Evolutionary conservation across 2,329 filamentous ascomycete species (phyloP).

Genomic region (Curvularia verruculosa): DNA sequence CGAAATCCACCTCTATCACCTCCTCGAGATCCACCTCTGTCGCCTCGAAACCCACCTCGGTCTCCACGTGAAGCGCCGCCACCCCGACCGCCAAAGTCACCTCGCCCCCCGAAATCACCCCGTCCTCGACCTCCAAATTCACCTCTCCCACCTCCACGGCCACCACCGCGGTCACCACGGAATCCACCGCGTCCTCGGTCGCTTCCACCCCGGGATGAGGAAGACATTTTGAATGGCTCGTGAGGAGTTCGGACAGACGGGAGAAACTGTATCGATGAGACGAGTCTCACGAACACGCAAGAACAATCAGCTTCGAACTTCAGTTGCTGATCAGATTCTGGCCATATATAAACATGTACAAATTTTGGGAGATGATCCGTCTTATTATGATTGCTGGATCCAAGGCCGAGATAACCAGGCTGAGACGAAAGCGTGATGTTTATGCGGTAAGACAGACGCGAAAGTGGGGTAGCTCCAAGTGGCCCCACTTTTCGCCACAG

Average conservation of each 20-base stretch:
- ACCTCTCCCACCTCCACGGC: constrained; percentile 10
- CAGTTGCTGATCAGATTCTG: neutral
- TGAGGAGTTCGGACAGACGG: constrained; percentile 12
- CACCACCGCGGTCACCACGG: constrained; percentile 2
- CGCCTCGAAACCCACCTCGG: neutral
- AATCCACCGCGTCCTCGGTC: constrained; percentile 7
- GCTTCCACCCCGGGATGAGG: constrained; percentile 13
- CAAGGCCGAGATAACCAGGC: neutral
- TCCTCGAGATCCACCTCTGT: neutral
- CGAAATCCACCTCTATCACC: neutral
- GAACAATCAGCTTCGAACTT: neutral
- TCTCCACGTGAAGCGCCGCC: neutral
- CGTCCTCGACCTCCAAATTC: constrained; percentile 9
- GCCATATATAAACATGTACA: neutral
- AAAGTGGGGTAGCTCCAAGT: constrained; percentile 9
- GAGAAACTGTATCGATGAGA: neutral
- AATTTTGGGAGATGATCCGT: neutral
- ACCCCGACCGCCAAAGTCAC: constrained; percentile 1
- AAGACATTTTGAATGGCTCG: constrained; percentile 13
- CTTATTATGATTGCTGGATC: neutral
- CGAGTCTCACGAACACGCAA: neutral
- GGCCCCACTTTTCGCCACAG: neutral
- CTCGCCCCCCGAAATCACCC: constrained; percentile 2
- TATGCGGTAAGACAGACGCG: neutral
- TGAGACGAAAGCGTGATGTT: neutral